A percentile compares a stretch with the other conserved stretches of the same genome.
phyloP scores from a whole-genome alignment of 208 protist genomes.

The Wallacemonas sp. region DNA sequence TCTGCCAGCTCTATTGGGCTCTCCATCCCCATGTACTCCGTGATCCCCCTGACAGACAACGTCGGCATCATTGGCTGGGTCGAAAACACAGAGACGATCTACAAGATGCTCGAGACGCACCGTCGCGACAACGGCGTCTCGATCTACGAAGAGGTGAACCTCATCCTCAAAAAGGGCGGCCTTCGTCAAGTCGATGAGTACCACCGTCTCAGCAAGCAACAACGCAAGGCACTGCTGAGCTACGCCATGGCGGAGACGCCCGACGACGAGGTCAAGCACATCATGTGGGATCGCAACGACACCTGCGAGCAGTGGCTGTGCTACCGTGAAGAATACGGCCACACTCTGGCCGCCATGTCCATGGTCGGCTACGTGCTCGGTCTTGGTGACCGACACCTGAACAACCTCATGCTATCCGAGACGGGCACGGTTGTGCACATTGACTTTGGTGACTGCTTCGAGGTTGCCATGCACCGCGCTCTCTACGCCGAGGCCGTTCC shows the following conservation, averaged over 20 bases:
- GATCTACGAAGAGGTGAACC: slow-evolving; percentile 87
- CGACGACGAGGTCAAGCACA: slow-evolving; percentile 95
- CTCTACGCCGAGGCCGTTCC: slow-evolving; percentile 99
- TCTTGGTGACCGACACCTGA: slow-evolving; percentile 99
- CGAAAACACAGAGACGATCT: slow-evolving; percentile 97
- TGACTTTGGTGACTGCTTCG: slow-evolving; percentile 99
- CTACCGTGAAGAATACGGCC: slow-evolving; percentile 97
- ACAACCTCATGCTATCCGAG: slow-evolving; percentile 99
- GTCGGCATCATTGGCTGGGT: slow-evolving; percentile 99
- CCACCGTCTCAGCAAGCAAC: slow-evolving; percentile 70
- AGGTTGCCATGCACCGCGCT: slow-evolving; percentile 98
- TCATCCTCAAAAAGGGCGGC: slow-evolving; percentile 72
- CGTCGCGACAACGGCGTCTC: slow-evolving; percentile 66
- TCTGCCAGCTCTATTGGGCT: slow-evolving; percentile 86
- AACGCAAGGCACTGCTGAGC: slow-evolving; percentile 89
- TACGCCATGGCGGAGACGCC: slow-evolving; percentile 94
- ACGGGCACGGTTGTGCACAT: slow-evolving; percentile 99
- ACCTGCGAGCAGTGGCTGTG: slow-evolving; percentile 99
- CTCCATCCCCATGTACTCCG: slow-evolving; percentile 95
- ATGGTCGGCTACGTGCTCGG: slow-evolving; percentile 99
- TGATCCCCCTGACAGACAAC: slow-evolving; percentile 99
- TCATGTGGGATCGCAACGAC: slow-evolving; percentile 97
- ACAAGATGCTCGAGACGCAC: slow-evolving; percentile 88
- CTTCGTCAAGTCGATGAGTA: slow-evolving; percentile 86
- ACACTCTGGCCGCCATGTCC: slow-evolving; percentile 98